These are phyloP conservation scores for Fusarium nodosum DNA, from an alignment of 2,329 filamentous ascomycete species.

Conservation along the genomic window DNA sequence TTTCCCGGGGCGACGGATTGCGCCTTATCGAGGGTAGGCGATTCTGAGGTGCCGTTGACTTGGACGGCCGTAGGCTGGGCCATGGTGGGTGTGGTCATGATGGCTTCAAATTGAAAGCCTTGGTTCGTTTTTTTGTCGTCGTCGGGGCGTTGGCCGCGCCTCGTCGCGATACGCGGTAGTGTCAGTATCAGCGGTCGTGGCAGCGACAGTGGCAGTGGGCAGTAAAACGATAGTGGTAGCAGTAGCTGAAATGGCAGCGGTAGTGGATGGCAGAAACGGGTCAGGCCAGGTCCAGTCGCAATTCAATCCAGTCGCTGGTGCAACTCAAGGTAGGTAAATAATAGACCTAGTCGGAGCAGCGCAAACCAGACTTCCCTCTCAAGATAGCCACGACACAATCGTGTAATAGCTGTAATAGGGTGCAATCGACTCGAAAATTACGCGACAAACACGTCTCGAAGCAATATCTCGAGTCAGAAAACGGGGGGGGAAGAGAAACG, in stretches of 20 bases:
- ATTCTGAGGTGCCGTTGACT: conserved; percentile 60
- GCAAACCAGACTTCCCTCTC: conserved; percentile 52
- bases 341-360: conserved; percentile 55
- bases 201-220: conserved; percentile 50
- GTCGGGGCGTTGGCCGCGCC: conserved; percentile 53
- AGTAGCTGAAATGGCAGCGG: conserved; percentile 47
- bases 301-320: conserved; percentile 52
- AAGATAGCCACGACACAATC: conserved; percentile 52
- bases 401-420: conserved; percentile 48
- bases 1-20: conserved; percentile 61
- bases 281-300: conserved; percentile 34
- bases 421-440: conserved; percentile 44
- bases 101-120: conserved; percentile 38
- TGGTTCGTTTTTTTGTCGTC: conserved; percentile 33
- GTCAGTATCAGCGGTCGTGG: conserved; percentile 26
- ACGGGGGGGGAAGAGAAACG: conserved; percentile 47
- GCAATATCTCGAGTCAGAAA: conserved; percentile 47
- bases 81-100: conserved; percentile 54
- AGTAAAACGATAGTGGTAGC: conserved; percentile 45
- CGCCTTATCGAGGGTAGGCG: conserved; percentile 51
- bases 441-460: conserved; percentile 43
- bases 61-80: conserved; percentile 58
- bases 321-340: conserved; percentile 54
- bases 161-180: conserved; percentile 59
- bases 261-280: conserved; percentile 51